Conservation (phyloP, 163 green algal species). For the Trebouxiophyceae sp. region DNA sequence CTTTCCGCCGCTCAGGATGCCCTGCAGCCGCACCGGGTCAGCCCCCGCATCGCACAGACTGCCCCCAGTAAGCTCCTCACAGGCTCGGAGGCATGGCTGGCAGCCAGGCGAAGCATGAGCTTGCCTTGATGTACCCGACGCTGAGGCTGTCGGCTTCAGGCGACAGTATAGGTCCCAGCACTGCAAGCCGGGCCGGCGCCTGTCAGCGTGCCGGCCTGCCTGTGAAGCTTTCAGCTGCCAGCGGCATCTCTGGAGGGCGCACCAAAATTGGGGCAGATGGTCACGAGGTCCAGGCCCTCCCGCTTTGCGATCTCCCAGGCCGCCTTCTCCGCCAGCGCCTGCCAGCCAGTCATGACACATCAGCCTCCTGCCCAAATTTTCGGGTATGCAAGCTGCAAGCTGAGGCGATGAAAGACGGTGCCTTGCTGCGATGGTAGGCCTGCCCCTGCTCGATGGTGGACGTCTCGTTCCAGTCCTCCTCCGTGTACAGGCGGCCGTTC, state of each 20-base stretch:
- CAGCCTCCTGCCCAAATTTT: no score
- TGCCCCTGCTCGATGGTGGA: constrained; percentile 51
- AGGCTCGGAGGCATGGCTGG: no score
- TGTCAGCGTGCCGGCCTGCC: constrained; percentile 51
- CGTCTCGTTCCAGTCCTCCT: constrained; percentile 69
- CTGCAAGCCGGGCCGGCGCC: constrained; percentile 60
- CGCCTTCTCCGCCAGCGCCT: constrained; percentile 33
- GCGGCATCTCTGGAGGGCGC: neutral
- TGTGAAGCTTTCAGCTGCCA: constrained; percentile 30
- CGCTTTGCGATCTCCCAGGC: constrained; percentile 50
- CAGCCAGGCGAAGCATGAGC: no score
- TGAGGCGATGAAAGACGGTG: no score
- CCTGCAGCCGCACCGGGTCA: neutral
- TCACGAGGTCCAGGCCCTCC: constrained; percentile 57
- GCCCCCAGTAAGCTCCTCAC: no score
- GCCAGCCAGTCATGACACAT: no score
- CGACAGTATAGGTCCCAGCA: constrained; percentile 50
- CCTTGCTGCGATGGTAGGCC: constrained; percentile 72
- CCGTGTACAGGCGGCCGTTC: constrained; percentile 38
- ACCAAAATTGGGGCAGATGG: constrained; percentile 67
- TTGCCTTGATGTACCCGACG: constrained; percentile 45
- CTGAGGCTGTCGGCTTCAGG: constrained; percentile 22
- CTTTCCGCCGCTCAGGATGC: neutral
- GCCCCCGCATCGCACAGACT: no score
- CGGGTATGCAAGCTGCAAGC: no score